Percentiles rank a stretch among this genome's conserved stretches.
Evolutionary conservation across 345 rosid genomes (phyloP).

Genomic region (Pelargonium nanum): DNA sequence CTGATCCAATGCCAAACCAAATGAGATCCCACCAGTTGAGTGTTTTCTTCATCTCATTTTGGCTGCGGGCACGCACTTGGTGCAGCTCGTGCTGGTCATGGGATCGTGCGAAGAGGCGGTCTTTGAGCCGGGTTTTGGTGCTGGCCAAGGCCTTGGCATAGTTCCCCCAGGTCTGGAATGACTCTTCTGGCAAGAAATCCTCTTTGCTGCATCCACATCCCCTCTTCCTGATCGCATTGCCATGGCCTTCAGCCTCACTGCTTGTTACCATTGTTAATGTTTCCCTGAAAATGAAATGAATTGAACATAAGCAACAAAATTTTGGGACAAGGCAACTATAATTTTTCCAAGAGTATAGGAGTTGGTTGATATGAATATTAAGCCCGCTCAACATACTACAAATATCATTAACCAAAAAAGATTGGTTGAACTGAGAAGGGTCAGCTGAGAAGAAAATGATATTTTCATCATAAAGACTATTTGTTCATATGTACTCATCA

Average conservation of each 20-base stretch:
- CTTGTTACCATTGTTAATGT: not conserved
- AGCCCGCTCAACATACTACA: not conserved
- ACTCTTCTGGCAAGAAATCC: constrained; percentile 55
- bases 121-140: constrained; percentile 42
- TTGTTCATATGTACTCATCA: not conserved
- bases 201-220: constrained; percentile 23
- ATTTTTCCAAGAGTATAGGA: not conserved
- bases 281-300: not conserved
- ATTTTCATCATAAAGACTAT: no score
- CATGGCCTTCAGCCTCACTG: not conserved
- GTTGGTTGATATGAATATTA: not conserved
- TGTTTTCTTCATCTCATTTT: constrained; percentile 42
- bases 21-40: constrained; percentile 59
- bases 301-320: not conserved
- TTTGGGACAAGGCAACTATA: not conserved
- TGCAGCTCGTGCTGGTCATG: constrained; percentile 37
- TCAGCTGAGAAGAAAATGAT: not conserved
- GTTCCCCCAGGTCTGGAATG: constrained; percentile 43
- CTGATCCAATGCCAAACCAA: constrained; percentile 26
- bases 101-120: constrained; percentile 42
- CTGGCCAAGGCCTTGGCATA: constrained; percentile 41
- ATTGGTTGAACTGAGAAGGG: not conserved
- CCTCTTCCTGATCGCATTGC: constrained; percentile 14
- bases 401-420: not conserved
- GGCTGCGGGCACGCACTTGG: constrained; percentile 38